phyloP scores from a whole-genome alignment of 345 rosid genomes.

The Capsella bursapastoris region DNA sequence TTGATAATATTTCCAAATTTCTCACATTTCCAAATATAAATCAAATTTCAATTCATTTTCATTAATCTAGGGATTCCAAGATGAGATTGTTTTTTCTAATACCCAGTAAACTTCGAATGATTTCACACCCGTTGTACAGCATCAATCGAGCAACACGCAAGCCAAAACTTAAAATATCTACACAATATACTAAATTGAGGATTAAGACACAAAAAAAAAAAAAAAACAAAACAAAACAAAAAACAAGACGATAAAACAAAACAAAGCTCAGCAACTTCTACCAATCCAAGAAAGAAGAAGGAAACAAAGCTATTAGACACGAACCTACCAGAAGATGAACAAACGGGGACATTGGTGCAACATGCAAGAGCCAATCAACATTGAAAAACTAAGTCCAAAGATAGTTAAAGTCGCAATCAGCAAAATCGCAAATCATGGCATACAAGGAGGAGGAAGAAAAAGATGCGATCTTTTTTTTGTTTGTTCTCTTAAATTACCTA shows the following conservation, averaged over 20 bases:
- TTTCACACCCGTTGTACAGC: not conserved
- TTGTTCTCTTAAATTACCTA: conserved; percentile 2
- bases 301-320: not conserved
- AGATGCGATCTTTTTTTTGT: conserved; percentile 20
- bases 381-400: conserved; percentile 27
- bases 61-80: not conserved
- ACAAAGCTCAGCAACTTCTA: not conserved
- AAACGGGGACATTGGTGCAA: conserved; percentile 30
- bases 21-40: too few species aligned
- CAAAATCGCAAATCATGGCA: not conserved
- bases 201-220: not conserved
- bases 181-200: not conserved
- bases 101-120: not conserved
- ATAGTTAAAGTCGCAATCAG: conserved; percentile 23
- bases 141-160: conserved; percentile 5
- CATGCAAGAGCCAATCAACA: not conserved
- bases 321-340: not conserved
- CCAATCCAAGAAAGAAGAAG: conserved; percentile 9
- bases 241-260: not conserved
- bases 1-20: not conserved
- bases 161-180: not conserved
- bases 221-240: not conserved
- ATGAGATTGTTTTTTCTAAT: not conserved
- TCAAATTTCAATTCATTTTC: not conserved
- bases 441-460: not conserved